These are phyloP conservation scores for Pseudopyricularia javanii DNA, from an alignment of 2,329 filamentous ascomycete genomes.

Conservation along the genomic window DNA sequence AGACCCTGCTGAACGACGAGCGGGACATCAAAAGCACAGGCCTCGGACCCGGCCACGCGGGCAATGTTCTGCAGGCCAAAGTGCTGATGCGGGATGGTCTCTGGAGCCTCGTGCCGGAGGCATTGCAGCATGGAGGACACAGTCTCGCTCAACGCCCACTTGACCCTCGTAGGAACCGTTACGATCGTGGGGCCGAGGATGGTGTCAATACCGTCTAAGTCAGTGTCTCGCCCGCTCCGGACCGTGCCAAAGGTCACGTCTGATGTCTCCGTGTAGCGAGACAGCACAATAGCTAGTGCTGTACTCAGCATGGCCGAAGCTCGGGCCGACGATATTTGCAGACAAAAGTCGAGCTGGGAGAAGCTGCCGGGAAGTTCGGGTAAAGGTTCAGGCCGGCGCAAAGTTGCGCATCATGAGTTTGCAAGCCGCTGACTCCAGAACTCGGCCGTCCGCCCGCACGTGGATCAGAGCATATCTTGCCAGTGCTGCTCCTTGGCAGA, in stretches of 20 bases:
- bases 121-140: neutral
- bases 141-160: slow-evolving; percentile 1
- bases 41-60: neutral
- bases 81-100: neutral
- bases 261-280: neutral
- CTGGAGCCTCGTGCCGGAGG: neutral
- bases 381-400: neutral
- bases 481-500: neutral
- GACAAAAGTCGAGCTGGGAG: neutral
- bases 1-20: neutral
- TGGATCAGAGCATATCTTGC: neutral
- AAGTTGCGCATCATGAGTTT: neutral
- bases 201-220: slow-evolving; percentile 11
- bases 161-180: slow-evolving; percentile 15
- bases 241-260: slow-evolving; percentile 13
- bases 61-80: neutral
- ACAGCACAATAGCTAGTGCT: neutral
- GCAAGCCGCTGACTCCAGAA: neutral
- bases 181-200: slow-evolving; percentile 17
- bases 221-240: slow-evolving; percentile 14
- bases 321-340: neutral
- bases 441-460: neutral
- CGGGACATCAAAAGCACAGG: neutral
- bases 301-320: neutral
- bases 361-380: neutral